Conservation (phyloP, 2,329 filamentous ascomycete genomes). For the Mollisiaceae sp. region DNA sequence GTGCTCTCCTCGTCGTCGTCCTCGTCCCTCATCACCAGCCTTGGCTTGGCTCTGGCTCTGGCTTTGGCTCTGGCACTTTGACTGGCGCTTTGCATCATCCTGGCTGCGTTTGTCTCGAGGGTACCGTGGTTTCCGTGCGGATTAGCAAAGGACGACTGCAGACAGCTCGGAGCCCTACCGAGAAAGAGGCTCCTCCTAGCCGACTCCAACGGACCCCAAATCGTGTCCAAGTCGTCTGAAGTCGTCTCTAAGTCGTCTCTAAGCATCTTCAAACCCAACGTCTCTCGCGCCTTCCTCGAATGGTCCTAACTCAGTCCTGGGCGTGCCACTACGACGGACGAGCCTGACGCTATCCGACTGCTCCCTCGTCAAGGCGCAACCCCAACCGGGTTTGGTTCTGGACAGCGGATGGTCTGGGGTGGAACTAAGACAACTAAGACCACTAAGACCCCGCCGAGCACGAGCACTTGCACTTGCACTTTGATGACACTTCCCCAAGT, state of each 20-base stretch:
- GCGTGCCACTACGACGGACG: slow-evolving; percentile 20
- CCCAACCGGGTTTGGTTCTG: slow-evolving; percentile 27
- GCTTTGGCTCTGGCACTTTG: too few species aligned
- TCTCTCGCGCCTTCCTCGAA: slow-evolving; percentile 26
- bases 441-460: slow-evolving; percentile 27
- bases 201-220: slow-evolving; percentile 5
- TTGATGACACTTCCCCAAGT: slow-evolving; percentile 21
- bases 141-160: slow-evolving; percentile 28
- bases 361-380: slow-evolving; percentile 26
- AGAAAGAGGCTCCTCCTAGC: slow-evolving; percentile 31
- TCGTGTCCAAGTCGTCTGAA: slow-evolving; percentile 14
- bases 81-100: slow-evolving; percentile 24
- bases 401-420: slow-evolving; percentile 25
- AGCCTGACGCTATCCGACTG: slow-evolving; percentile 24
- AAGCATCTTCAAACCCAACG: slow-evolving; percentile 24
- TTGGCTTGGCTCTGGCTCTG: slow-evolving; percentile 18
- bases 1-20: slow-evolving; percentile 9
- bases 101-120: slow-evolving; percentile 25
- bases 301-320: slow-evolving; percentile 19
- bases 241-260: too few species aligned
- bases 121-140: slow-evolving; percentile 22
- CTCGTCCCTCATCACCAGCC: slow-evolving; percentile 21
- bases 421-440: slow-evolving; percentile 29
- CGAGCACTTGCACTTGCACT: too few species aligned
- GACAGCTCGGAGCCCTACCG: slow-evolving; percentile 31